Percentiles rank a stretch among this genome's conserved stretches.
Evolutionary conservation across 2,329 filamentous ascomycete genomes (phyloP).

Genomic region (Fusarium nygamai): DNA sequence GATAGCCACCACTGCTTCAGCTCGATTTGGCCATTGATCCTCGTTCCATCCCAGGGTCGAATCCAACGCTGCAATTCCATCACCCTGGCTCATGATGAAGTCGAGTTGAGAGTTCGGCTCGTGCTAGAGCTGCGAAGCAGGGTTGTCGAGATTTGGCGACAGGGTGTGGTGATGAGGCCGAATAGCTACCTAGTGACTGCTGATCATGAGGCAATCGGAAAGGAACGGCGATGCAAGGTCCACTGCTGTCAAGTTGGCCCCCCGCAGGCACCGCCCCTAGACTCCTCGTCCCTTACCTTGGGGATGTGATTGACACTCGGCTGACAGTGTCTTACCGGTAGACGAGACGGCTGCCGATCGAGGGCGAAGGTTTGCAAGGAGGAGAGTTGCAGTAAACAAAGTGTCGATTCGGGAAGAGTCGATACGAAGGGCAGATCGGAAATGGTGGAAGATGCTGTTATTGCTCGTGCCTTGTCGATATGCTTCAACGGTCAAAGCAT

Average conservation of each 20-base stretch:
- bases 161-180: slow-evolving; percentile 39
- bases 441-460: neutral
- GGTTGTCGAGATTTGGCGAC: slow-evolving; percentile 33
- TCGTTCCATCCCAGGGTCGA: slow-evolving; percentile 35
- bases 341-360: slow-evolving; percentile 14
- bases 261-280: slow-evolving; percentile 13
- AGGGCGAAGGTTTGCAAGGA: neutral
- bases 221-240: slow-evolving; percentile 39
- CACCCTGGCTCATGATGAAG: slow-evolving; percentile 42
- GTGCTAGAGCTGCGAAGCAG: slow-evolving; percentile 30
- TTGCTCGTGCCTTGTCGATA: slow-evolving; percentile 8
- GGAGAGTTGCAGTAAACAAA: neutral
- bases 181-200: slow-evolving; percentile 29
- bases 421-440: neutral
- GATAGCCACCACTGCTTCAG: slow-evolving; percentile 20
- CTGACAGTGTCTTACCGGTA: neutral
- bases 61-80: slow-evolving; percentile 34
- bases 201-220: slow-evolving; percentile 43
- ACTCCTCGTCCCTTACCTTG: slow-evolving; percentile 17
- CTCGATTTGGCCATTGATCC: slow-evolving; percentile 27
- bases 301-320: slow-evolving; percentile 15
- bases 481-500: neutral
- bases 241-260: slow-evolving; percentile 38
- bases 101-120: slow-evolving; percentile 23
- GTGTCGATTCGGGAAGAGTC: neutral